Percentiles rank a stretch among this genome's conserved stretches.
phyloP scores from a whole-genome alignment of 768 basidiomycete genomes.

The Rhizopogon vulgaris region DNA sequence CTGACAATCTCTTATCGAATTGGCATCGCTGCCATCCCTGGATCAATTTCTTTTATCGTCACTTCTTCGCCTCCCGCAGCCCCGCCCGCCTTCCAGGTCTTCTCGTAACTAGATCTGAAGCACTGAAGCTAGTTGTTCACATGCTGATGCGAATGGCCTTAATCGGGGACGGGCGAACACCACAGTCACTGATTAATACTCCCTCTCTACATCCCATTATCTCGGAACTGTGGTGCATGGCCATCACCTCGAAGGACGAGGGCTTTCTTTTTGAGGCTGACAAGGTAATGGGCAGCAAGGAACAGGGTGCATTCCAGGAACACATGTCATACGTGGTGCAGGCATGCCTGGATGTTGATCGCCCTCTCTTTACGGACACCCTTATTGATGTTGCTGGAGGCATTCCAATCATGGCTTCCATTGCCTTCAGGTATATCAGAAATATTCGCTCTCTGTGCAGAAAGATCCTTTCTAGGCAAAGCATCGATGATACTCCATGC shows the following conservation, averaged over 20 bases:
- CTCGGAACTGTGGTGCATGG: not conserved
- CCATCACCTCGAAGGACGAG: not conserved
- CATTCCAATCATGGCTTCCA: not conserved
- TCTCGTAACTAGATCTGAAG: constrained; percentile 1
- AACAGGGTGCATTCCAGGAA: not conserved
- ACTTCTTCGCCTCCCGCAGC: constrained; percentile 1
- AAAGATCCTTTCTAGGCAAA: not conserved
- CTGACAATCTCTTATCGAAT: not conserved
- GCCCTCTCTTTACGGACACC: not conserved
- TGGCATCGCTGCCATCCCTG: constrained; percentile 1
- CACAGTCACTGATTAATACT: not conserved
- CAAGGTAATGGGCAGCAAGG: constrained; percentile 1
- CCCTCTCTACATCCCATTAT: not conserved
- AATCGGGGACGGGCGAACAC: not conserved
- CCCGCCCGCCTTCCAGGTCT: not conserved
- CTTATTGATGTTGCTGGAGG: constrained; percentile 1
- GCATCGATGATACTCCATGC: not conserved
- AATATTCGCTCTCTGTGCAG: not conserved
- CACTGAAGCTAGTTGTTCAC: not conserved
- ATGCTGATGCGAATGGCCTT: constrained; percentile 1
- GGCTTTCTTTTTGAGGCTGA: not conserved
- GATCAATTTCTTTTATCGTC: constrained; percentile 1
- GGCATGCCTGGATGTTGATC: not conserved
- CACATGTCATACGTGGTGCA: constrained; percentile 3
- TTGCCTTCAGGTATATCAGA: not conserved